Evolutionary conservation across 2,329 filamentous ascomycete species (phyloP), one percentile per base, ranked within the genome.

Genomic region (Bipolaris sorokiniana): DNA sequence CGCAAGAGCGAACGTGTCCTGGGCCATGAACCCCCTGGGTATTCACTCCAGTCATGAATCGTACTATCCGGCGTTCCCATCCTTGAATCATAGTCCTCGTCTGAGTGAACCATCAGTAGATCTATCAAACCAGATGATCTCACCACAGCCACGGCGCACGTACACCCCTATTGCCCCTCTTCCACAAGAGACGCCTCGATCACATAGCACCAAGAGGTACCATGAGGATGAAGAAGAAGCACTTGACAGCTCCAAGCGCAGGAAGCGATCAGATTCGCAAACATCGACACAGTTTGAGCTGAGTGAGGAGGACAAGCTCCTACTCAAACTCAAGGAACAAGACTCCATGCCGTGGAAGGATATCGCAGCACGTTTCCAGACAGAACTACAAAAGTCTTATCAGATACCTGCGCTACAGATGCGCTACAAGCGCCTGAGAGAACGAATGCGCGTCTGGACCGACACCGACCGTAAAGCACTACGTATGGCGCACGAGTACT

Each of bases 311-410:
- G 82, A 84, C 56, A 75, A 76, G 42, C 69, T 83, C 18, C 77
- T 84, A 9, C 71, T 84, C 15, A 75, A 78, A 56, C 75, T 84
- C 45, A 83, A 83, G 55, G 81, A 84, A 56, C 80, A 83, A 47
- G 81, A 84, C 53, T 77, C 73, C 31, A 77, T 84, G 52, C 79
- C 82, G 0, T 84, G 82, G 82, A 84, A 84, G 65, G 82, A 83
- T 55, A 84, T 84, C 56, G 80, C 80, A 7, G 74, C 76, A 6
- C 79, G 79, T 20, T 83, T 84, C 68, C 76, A 80, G 53, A 76
- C 75, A 11, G 80, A 83, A 28, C 72, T 80, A 26, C 80, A 80
- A 54, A 80, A 82, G 64, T 75, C 70, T 4, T 80, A 81, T 59
- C 79, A 83, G 59, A 80, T 83, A 47, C 80, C 82, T 3, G 81